Percentiles rank a stretch among this genome's conserved stretches.
These are phyloP conservation scores for Ophiobolus disseminans DNA, from an alignment of 2,329 filamentous ascomycete species.

Conservation along the genomic window DNA sequence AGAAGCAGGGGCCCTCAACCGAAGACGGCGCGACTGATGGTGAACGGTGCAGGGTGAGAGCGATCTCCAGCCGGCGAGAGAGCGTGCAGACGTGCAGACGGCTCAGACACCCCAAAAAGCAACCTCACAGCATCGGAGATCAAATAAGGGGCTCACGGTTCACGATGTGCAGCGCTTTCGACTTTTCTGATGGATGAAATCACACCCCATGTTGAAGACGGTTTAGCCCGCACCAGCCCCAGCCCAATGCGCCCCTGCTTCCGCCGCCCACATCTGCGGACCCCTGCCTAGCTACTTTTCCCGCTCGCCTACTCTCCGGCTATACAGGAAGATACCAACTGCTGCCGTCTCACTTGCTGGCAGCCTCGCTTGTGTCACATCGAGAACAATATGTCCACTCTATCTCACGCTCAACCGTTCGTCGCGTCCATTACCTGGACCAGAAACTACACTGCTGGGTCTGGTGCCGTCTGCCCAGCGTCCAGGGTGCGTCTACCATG, in stretches of 20 bases:
- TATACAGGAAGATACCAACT: slow-evolving; percentile 5
- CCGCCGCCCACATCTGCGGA: slow-evolving; percentile 13
- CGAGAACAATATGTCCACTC: slow-evolving; percentile 4
- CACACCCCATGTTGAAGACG: slow-evolving; percentile 8
- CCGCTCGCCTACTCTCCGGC: slow-evolving; percentile 18
- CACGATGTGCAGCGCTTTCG: slow-evolving; percentile 2
- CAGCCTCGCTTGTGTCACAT: neutral
- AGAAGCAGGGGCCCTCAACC: slow-evolving; percentile 1
- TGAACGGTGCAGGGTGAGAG: neutral
- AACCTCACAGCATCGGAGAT: neutral
- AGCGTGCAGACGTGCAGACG: slow-evolving; percentile 1
- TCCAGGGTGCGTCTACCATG: neutral
- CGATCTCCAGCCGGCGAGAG: neutral
- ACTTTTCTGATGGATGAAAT: slow-evolving; percentile 8
- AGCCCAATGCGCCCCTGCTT: slow-evolving; percentile 9
- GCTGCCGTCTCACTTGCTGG: neutral
- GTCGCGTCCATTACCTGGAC: neutral
- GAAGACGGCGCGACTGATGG: slow-evolving; percentile 6
- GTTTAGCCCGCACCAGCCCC: neutral
- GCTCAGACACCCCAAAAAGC: neutral
- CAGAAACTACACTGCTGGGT: neutral
- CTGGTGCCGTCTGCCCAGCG: neutral
- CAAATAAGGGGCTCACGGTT: slow-evolving; percentile 10
- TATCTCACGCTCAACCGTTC: slow-evolving; percentile 1
- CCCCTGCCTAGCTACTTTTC: slow-evolving; percentile 2